phyloP scores from a whole-genome alignment of 305 asterid species.

The Solanum hybrid region DNA sequence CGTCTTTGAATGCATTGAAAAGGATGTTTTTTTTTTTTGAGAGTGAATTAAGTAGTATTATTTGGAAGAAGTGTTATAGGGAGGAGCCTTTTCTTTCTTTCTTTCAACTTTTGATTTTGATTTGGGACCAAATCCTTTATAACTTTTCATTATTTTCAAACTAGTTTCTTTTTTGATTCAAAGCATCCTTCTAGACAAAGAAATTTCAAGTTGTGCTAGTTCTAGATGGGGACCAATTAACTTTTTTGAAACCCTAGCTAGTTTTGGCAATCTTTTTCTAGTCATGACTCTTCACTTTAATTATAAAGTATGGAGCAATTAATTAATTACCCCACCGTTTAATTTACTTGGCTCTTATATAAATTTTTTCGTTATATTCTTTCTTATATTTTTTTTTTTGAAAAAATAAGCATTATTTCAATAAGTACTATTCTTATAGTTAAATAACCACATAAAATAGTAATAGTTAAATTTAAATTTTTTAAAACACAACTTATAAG shows the following conservation, averaged over 20 bases:
- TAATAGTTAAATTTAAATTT: neutral
- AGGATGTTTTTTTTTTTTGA: neutral
- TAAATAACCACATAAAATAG: neutral
- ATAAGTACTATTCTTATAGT: neutral
- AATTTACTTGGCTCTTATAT: neutral
- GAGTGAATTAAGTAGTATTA: neutral
- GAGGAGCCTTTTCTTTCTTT: neutral
- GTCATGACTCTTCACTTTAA: neutral
- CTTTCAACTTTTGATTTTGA: neutral
- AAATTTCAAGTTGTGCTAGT: neutral
- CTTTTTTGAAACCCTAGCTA: neutral
- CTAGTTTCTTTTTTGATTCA: slow-evolving; percentile 6
- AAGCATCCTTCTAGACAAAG: slow-evolving; percentile 8
- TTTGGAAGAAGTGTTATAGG: neutral
- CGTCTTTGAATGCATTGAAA: neutral
- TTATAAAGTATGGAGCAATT: neutral
- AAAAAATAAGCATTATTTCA: neutral
- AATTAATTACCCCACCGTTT: neutral
- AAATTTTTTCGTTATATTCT: neutral
- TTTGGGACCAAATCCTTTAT: slow-evolving; percentile 1
- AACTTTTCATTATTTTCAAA: neutral
- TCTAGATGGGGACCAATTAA: neutral
- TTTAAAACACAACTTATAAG: neutral
- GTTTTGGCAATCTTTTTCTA: neutral
- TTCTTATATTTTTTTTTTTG: no score